Evolutionary conservation across 1,284 basidiomycete genomes (phyloP).

Genomic region (Ceratobasidium papillatum): DNA sequence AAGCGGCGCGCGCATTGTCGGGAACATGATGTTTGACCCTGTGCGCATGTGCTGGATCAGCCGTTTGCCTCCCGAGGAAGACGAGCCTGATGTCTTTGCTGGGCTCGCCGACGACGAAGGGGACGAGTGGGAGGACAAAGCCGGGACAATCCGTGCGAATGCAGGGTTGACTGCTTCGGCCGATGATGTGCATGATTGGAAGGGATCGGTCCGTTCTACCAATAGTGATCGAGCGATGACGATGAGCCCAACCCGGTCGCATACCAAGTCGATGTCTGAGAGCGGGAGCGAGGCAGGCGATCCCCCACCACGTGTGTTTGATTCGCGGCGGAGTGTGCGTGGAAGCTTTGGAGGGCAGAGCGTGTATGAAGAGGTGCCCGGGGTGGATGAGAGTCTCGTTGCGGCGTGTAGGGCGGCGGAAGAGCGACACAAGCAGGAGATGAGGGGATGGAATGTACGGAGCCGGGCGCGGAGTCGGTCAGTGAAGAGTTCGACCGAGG

Average conservation of each 20-base stretch:
- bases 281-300: constrained; percentile 69
- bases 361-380: constrained; percentile 47
- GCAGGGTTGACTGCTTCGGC: constrained; percentile 41
- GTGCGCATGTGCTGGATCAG: constrained; percentile 93
- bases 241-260: constrained; percentile 66
- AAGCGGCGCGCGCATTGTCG: constrained; percentile 83
- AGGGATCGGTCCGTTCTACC: constrained; percentile 33
- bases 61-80: constrained; percentile 82
- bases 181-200: constrained; percentile 33
- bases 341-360: constrained; percentile 36
- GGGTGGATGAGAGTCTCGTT: constrained; percentile 76
- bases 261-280: constrained; percentile 69
- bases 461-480: constrained; percentile 36
- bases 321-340: constrained; percentile 18
- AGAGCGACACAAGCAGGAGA: constrained; percentile 79
- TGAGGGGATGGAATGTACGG: constrained; percentile 74
- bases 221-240: constrained; percentile 47
- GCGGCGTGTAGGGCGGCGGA: constrained; percentile 78
- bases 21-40: constrained; percentile 98
- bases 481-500: constrained; percentile 31
- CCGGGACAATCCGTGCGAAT: constrained; percentile 76
- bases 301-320: constrained; percentile 24
- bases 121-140: constrained; percentile 69
- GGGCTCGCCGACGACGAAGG: constrained; percentile 86
- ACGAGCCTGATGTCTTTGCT: constrained; percentile 92